Percentiles rank a stretch among this genome's conserved stretches.
Conservation (phyloP, 148 eudicot species). For the Vaccinium corymbosum region DNA sequence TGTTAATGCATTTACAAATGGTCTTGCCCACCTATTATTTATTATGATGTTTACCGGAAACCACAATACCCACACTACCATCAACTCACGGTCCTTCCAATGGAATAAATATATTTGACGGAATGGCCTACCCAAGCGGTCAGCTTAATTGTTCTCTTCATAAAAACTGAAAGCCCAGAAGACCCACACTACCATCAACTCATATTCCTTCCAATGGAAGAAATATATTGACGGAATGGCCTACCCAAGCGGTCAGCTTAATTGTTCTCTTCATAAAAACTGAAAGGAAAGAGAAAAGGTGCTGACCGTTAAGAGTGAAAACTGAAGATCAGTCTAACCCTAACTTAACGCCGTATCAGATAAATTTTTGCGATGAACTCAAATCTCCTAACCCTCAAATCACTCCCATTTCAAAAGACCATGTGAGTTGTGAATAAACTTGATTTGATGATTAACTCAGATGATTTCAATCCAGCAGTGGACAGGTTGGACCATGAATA, state of each 20-base stretch:
- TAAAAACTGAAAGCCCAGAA: not conserved
- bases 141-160: not conserved
- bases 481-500: too few species aligned
- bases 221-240: not conserved
- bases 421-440: not conserved
- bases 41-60: not conserved
- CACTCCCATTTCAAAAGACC: not conserved
- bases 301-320: not conserved
- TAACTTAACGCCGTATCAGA: not conserved
- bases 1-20: not conserved
- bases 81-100: not conserved
- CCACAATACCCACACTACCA: not conserved
- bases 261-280: not conserved
- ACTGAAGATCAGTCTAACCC: not conserved
- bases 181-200: not conserved
- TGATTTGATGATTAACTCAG: not conserved
- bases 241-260: not conserved
- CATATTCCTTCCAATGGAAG: not conserved
- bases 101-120: not conserved
- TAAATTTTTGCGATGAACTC: not conserved
- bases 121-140: not conserved
- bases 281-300: not conserved
- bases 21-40: not conserved
- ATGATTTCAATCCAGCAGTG: not conserved
- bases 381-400: not conserved